Evolutionary conservation across 192 early-diverging fungal species (phyloP).

Genomic region (Rhizoclosmatium globosum): DNA sequence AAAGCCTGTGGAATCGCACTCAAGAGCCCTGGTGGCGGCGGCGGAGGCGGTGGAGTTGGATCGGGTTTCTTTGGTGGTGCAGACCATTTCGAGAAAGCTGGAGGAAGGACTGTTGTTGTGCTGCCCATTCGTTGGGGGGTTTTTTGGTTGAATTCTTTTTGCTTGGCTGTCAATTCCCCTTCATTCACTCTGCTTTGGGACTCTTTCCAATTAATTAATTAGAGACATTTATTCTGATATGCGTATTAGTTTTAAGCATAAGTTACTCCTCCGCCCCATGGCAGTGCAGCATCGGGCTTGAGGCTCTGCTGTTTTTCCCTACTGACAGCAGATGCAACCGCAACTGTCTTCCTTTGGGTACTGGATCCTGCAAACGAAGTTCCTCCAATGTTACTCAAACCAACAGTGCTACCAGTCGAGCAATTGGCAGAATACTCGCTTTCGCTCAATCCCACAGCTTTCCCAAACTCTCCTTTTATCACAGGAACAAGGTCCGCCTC

Average conservation of each 20-base stretch:
- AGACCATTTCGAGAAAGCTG: slow-evolving; percentile 24
- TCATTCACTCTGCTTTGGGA: neutral
- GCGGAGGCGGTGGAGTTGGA: neutral
- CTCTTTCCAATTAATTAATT: neutral
- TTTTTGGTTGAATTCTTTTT: neutral
- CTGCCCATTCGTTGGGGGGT: neutral
- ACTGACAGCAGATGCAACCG: too few species aligned
- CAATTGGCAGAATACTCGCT: neutral
- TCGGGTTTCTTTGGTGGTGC: slow-evolving; percentile 22
- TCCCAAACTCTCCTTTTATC: neutral
- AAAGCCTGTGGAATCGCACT: neutral
- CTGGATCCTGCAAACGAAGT: too few species aligned
- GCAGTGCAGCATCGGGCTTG: too few species aligned
- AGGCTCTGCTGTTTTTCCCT: too few species aligned
- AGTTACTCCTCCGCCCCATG: too few species aligned
- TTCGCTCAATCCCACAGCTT: neutral
- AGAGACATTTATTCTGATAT: too few species aligned
- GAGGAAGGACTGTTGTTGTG: slow-evolving; percentile 8
- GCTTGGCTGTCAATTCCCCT: neutral
- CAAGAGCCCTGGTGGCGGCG: slow-evolving; percentile 21
- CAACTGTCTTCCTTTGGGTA: too few species aligned
- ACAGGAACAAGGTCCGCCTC: neutral
- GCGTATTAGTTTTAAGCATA: too few species aligned
- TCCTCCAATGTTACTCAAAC: too few species aligned
- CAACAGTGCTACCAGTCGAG: neutral